Evolutionary conservation across 331 rosid genomes (phyloP).

Genomic region (Acacia pycnantha): DNA sequence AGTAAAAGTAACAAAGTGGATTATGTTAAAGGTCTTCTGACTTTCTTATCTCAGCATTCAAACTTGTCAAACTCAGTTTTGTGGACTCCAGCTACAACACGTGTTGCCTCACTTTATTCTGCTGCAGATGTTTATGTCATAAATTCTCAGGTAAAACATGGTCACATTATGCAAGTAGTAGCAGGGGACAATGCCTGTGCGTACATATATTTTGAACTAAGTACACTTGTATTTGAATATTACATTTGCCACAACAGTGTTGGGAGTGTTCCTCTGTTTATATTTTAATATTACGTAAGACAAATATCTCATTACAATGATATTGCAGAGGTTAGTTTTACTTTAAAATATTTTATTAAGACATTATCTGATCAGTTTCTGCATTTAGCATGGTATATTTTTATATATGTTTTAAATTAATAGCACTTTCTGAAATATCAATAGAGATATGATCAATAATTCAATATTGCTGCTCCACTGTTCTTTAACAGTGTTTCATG

Average conservation of each 20-base stretch:
- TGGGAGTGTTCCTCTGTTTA: conserved; percentile 12
- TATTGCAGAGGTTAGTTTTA: background rate
- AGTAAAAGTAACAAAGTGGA: conserved; percentile 92
- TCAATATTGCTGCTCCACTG: background rate
- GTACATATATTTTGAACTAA: background rate
- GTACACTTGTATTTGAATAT: background rate
- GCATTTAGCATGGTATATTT: background rate
- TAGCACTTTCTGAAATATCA: background rate
- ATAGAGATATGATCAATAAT: background rate
- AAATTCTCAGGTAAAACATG: conserved; percentile 81
- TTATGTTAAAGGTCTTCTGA: conserved; percentile 78
- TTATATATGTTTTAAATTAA: background rate
- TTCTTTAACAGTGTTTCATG: background rate
- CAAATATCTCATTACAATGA: conserved; percentile 15
- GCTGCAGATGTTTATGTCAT: conserved; percentile 93
- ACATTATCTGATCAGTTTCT: background rate
- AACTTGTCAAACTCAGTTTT: conserved; percentile 78
- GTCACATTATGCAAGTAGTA: conserved; percentile 2
- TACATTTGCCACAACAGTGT: conserved; percentile 2
- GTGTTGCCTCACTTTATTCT: conserved; percentile 85
- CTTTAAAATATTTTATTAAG: conserved; percentile 13
- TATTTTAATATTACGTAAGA: background rate
- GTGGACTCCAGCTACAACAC: conserved; percentile 93
- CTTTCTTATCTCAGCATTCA: conserved; percentile 62
- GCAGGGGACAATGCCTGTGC: background rate